Conservation (phyloP, 2,329 filamentous ascomycete species). For the Hypocreales sp. region DNA sequence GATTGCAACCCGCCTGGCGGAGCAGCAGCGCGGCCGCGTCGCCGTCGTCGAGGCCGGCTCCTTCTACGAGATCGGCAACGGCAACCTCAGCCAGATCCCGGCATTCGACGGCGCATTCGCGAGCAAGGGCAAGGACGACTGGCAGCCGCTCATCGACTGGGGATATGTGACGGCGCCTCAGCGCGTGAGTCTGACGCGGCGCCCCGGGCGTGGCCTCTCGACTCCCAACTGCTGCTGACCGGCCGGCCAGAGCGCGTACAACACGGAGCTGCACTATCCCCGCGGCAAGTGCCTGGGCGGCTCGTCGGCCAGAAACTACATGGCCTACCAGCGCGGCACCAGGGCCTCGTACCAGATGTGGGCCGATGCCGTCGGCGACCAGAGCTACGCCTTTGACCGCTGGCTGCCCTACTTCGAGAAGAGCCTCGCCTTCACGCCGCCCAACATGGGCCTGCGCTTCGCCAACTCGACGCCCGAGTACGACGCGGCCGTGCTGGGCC, state of each 20-base stretch:
- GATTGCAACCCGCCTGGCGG: conserved; percentile 1
- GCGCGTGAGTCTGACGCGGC: not conserved
- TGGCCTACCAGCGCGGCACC: conserved; percentile 11
- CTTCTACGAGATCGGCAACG: conserved; percentile 6
- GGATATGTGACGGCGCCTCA: conserved; percentile 2
- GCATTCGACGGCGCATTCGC: conserved; percentile 2
- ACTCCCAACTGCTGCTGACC: too few species aligned
- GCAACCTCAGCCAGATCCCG: conserved; percentile 6
- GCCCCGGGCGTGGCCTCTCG: too few species aligned
- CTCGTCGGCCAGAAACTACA: conserved; percentile 12
- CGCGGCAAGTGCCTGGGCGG: conserved; percentile 17
- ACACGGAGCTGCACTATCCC: conserved; percentile 12
- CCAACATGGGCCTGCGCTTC: conserved; percentile 5
- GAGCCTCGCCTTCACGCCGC: conserved; percentile 14
- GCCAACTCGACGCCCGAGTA: conserved; percentile 10
- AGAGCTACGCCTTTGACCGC: conserved; percentile 12
- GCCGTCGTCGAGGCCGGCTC: conserved; percentile 9
- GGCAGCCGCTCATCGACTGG: conserved; percentile 15
- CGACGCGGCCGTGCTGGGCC: conserved; percentile 6
- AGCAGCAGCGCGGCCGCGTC: conserved; percentile 16
- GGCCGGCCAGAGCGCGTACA: conserved; percentile 2
- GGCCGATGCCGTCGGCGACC: conserved; percentile 15
- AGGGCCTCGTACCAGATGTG: conserved; percentile 11
- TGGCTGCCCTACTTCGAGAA: conserved; percentile 17
- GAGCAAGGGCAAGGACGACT: conserved; percentile 6